Evolutionary conservation across 306 rosid genomes (phyloP).

Genomic region (Vicia villosa): DNA sequence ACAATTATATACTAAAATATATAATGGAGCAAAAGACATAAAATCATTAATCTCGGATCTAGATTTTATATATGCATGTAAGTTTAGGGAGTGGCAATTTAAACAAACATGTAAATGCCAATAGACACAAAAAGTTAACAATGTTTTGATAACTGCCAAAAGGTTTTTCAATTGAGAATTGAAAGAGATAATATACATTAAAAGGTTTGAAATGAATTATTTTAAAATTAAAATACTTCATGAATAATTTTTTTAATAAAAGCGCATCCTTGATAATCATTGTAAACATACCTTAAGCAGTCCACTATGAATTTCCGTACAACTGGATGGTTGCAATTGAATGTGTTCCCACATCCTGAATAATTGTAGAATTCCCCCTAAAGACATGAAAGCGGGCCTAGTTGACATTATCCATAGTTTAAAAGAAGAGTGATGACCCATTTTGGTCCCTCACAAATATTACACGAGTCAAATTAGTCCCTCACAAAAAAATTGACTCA

Average conservation of each 20-base stretch:
- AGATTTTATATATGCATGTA: conserved; percentile 1
- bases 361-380: conserved; percentile 98
- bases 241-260: conserved; percentile 32
- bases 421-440: no score
- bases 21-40: conserved; percentile 8
- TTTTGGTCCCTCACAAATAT: no score
- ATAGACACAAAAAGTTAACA: conserved; percentile 29
- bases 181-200: conserved; percentile 9
- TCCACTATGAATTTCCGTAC: conserved; percentile 86
- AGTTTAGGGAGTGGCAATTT: not conserved
- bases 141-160: conserved; percentile 13
- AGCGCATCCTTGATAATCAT: conserved; percentile 1
- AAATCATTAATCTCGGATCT: conserved; percentile 18
- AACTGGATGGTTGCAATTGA: conserved; percentile 94
- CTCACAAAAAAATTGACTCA: no score
- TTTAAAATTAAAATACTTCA: not conserved
- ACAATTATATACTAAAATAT: conserved; percentile 23
- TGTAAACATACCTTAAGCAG: conserved; percentile 73
- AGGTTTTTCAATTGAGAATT: conserved; percentile 17
- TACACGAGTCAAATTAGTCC: no score
- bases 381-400: conserved; percentile 19
- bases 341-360: conserved; percentile 98
- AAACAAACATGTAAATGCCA: conserved; percentile 25
- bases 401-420: conserved; percentile 25
- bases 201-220: conserved; percentile 1